Evolutionary conservation across 345 rosid species (phyloP).

Genomic region (Populus tremula): DNA sequence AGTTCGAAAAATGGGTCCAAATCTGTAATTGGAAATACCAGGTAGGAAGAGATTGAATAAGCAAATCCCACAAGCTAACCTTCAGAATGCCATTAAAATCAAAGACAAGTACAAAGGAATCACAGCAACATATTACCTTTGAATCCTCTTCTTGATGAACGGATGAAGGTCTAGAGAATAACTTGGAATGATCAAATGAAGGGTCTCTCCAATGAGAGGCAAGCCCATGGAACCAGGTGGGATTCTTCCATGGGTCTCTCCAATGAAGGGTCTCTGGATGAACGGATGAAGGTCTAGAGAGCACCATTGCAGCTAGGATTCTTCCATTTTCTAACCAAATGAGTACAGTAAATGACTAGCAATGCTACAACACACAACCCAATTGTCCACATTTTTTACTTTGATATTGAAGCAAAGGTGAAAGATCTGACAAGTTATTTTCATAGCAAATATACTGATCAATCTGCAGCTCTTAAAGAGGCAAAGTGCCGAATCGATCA

Average conservation of each 20-base stretch:
- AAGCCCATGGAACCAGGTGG: slow-evolving; percentile 11
- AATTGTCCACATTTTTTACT: not conserved
- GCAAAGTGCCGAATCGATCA: too few species aligned
- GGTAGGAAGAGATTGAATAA: too few species aligned
- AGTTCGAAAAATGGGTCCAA: slow-evolving; percentile 22
- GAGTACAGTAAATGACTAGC: not conserved
- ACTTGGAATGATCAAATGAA: not conserved
- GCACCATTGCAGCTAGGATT: not conserved
- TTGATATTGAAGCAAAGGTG: too few species aligned
- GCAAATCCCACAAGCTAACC: too few species aligned
- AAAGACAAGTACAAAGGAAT: too few species aligned
- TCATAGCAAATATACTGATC: too few species aligned
- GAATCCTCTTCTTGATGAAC: not conserved
- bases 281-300: too few species aligned
- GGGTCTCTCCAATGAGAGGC: slow-evolving; percentile 7
- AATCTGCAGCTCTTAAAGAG: too few species aligned
- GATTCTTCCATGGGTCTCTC: too few species aligned
- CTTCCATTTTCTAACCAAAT: slow-evolving; percentile 1
- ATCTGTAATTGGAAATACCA: slow-evolving; percentile 4
- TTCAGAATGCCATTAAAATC: too few species aligned
- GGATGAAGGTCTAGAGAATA: slow-evolving; percentile 1
- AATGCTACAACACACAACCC: not conserved
- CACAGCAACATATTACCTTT: not conserved
- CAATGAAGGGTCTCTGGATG: too few species aligned
- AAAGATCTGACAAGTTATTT: too few species aligned